A percentile compares a stretch with the other conserved stretches of the same genome.
phyloP scores from a whole-genome alignment of 108 stramenopile genomes.

The Skeletonema grethae region DNA sequence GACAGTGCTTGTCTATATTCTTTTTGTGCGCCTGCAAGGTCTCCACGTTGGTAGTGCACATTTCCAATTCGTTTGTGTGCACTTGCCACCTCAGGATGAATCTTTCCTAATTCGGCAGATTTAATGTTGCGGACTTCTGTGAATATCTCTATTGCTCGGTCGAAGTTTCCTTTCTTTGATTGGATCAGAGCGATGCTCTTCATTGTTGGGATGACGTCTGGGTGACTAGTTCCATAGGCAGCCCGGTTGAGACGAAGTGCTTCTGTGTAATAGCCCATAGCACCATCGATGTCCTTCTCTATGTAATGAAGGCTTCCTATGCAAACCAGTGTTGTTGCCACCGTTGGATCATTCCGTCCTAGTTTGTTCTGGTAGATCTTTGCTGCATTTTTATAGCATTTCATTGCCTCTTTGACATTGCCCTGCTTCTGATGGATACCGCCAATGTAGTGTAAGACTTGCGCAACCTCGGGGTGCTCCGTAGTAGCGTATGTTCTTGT shows the following conservation, averaged over 20 bases:
- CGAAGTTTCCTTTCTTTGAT: conserved; percentile 68
- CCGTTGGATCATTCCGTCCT: conserved; percentile 74
- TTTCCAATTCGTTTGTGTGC: conserved; percentile 84
- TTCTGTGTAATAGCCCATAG: conserved; percentile 82
- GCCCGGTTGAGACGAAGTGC: conserved; percentile 77
- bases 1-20: conserved; percentile 76
- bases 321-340: conserved; percentile 79
- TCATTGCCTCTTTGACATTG: conserved; percentile 72
- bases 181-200: conserved; percentile 80
- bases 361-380: conserved; percentile 76
- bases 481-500: conserved; percentile 59
- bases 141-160: conserved; percentile 71
- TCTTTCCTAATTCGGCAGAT: conserved; percentile 62
- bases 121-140: conserved; percentile 78
- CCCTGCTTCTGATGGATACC: conserved; percentile 56
- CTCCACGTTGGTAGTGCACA: conserved; percentile 83
- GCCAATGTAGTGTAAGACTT: conserved; percentile 80
- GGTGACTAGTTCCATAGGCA: conserved; percentile 76
- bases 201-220: conserved; percentile 86
- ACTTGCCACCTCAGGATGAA: conserved; percentile 77
- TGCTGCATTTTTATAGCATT: conserved; percentile 80
- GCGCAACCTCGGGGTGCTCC: conserved; percentile 77
- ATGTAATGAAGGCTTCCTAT: conserved; percentile 83
- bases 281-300: conserved; percentile 68
- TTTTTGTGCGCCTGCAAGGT: conserved; percentile 68